phyloP scores from a whole-genome alignment of 2,329 filamentous ascomycete genomes.

The Penicillium crustosum region DNA sequence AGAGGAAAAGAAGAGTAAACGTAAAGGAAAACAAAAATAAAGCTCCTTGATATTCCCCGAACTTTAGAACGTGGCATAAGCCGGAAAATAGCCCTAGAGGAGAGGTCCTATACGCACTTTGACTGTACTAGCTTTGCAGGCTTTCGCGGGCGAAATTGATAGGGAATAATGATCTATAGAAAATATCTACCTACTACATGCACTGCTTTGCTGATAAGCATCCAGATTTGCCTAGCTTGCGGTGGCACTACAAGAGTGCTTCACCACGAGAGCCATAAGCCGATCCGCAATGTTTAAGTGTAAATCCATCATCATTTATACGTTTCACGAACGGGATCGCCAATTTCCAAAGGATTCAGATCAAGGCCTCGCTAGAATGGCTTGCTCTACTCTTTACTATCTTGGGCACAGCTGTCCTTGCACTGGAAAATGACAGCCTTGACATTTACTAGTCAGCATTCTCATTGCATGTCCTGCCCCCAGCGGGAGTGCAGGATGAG shows the following conservation, averaged over 20 bases:
- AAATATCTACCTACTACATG: not conserved
- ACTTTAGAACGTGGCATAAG: not conserved
- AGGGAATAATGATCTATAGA: not conserved
- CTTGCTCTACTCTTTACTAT: conserved; percentile 18
- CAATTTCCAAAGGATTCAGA: conserved; percentile 21
- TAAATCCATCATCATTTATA: conserved; percentile 3
- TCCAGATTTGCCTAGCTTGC: not conserved
- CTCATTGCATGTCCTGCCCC: too few species aligned
- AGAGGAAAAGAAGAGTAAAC: not conserved
- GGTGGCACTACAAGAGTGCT: not conserved
- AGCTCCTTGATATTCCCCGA: not conserved
- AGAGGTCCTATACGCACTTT: too few species aligned
- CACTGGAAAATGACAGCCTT: conserved; percentile 18
- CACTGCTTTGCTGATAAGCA: not conserved
- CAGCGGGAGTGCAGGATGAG: too few species aligned
- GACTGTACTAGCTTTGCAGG: too few species aligned
- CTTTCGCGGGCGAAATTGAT: not conserved
- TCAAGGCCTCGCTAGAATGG: conserved; percentile 25
- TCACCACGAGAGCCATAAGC: not conserved
- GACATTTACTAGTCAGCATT: too few species aligned
- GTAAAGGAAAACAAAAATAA: not conserved
- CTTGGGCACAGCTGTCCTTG: conserved; percentile 28
- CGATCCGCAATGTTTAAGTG: not conserved
- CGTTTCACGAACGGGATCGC: conserved; percentile 26
- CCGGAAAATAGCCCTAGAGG: not conserved